Evolutionary conservation across 257 asterid genomes (phyloP).

Genomic region (Solanum appendiculatum): DNA sequence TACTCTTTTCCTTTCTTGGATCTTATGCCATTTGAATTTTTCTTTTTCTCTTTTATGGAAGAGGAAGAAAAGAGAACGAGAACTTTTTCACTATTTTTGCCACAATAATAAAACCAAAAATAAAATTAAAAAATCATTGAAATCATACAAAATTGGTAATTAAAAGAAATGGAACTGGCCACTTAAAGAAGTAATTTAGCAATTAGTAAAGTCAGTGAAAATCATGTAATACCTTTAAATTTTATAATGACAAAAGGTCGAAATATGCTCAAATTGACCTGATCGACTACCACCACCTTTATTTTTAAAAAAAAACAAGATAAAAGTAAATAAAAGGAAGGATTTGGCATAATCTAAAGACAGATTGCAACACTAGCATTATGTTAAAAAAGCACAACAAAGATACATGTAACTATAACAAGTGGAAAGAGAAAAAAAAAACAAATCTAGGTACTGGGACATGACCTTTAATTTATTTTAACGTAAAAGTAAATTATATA

Average conservation of each 20-base stretch:
- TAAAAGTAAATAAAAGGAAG: neutral
- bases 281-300: too few relatives aligned
- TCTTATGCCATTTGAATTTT: neutral
- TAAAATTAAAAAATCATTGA: neutral
- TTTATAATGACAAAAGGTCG: neutral
- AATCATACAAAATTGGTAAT: neutral
- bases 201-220: neutral
- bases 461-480: neutral
- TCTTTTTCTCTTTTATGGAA: neutral
- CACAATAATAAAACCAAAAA: neutral
- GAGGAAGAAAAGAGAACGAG: neutral
- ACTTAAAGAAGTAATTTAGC: neutral
- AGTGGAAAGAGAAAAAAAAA: neutral
- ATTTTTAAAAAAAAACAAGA: neutral
- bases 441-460: neutral
- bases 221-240: neutral
- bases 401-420: neutral
- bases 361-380: neutral
- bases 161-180: neutral
- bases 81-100: neutral
- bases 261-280: neutral
- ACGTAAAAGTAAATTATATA: neutral
- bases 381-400: neutral
- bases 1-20: neutral
- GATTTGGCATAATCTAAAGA: neutral